These are phyloP conservation scores for Calophaca sinica DNA, from an alignment of 306 rosid genomes.

Conservation along the genomic window DNA sequence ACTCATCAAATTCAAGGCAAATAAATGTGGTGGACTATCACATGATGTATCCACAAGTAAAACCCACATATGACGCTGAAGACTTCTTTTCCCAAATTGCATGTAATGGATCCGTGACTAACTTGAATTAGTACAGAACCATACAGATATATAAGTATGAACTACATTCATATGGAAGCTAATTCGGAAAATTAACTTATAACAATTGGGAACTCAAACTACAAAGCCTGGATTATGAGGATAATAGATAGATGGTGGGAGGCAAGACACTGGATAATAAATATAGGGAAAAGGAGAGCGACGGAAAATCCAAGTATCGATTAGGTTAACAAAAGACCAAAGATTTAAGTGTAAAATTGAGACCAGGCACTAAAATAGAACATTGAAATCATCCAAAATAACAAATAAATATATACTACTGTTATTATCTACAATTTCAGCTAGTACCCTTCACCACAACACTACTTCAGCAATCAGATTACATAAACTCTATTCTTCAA, in stretches of 20 bases:
- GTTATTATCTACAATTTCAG: background rate
- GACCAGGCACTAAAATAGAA: background rate
- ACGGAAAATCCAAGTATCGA: background rate
- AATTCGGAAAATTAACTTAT: background rate
- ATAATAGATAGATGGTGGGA: conserved; percentile 11
- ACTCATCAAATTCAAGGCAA: conserved; percentile 29
- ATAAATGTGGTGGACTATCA: conserved; percentile 36
- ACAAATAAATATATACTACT: too few relatives aligned
- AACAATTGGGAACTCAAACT: conserved; percentile 28
- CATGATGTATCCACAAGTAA: conserved; percentile 21
- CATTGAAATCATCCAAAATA: background rate
- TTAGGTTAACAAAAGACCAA: background rate
- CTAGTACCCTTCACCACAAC: too few relatives aligned
- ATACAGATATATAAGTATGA: background rate
- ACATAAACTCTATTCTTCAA: conserved; percentile 24
- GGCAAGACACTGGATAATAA: background rate
- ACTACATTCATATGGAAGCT: background rate
- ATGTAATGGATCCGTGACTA: conserved; percentile 31
- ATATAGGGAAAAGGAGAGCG: background rate
- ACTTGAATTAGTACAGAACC: conserved; percentile 13
- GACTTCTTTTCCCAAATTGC: conserved; percentile 40
- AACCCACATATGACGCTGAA: conserved; percentile 8
- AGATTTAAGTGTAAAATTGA: background rate
- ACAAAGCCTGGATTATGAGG: background rate
- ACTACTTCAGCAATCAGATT: conserved; percentile 5